These are phyloP conservation scores for Pseudocercospora eumusae DNA, from an alignment of 2,329 filamentous ascomycete species.

Conservation along the genomic window DNA sequence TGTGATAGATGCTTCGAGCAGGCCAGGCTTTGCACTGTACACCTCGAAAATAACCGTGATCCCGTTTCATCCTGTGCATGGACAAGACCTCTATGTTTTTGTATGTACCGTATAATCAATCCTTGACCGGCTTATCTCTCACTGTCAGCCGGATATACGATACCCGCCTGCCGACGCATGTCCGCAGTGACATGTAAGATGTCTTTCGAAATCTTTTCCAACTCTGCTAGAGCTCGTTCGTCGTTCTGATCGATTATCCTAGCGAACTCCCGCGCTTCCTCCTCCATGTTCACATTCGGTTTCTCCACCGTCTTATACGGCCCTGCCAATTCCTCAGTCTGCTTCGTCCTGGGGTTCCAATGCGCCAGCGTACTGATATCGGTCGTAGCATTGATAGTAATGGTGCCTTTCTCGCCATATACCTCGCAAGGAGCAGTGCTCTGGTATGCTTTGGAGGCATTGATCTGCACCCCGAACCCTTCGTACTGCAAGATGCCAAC, in stretches of 20 bases:
- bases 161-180: constrained; percentile 48
- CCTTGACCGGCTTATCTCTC: constrained; percentile 6
- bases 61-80: not conserved
- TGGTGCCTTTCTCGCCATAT: constrained; percentile 51
- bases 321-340: constrained; percentile 44
- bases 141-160: constrained; percentile 46
- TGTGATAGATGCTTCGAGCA: constrained; percentile 2
- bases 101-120: not conserved
- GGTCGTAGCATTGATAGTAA: constrained; percentile 48
- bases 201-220: constrained; percentile 46
- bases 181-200: constrained; percentile 48
- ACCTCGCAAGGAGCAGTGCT: constrained; percentile 50
- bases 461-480: constrained; percentile 48
- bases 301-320: constrained; percentile 37
- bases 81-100: not conserved
- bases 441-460: constrained; percentile 48
- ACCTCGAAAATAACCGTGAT: not conserved
- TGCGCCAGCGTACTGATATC: constrained; percentile 48
- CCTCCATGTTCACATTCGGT: constrained; percentile 49
- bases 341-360: constrained; percentile 49
- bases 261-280: constrained; percentile 52
- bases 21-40: too few species aligned
- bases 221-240: constrained; percentile 39
- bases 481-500: constrained; percentile 49
- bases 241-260: constrained; percentile 47